Evolutionary conservation across 306 rosid species (phyloP).

Genomic region (Trifolium fragiferum): DNA sequence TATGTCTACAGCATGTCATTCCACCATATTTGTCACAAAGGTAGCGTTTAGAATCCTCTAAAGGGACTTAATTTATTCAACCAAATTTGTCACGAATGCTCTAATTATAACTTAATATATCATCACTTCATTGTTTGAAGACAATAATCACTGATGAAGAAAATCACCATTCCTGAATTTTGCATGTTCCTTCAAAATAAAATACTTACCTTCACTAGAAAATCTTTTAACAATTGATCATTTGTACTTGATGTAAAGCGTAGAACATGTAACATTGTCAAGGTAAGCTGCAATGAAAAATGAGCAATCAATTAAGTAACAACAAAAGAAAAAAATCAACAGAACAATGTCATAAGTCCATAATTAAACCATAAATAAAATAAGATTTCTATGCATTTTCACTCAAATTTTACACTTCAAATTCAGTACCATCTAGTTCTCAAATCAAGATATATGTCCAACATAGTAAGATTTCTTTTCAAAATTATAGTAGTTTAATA

Average conservation of each 20-base stretch:
- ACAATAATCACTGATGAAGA: background rate
- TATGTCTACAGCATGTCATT: background rate
- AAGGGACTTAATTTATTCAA: background rate
- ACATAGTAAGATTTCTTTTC: conserved; percentile 10
- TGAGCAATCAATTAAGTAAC: conserved; percentile 26
- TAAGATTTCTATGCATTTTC: background rate
- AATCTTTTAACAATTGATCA: conserved; percentile 69
- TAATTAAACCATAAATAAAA: conserved; percentile 20
- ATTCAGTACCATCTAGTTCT: conserved; percentile 23
- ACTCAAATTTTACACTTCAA: conserved; percentile 17
- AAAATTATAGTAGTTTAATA: conserved; percentile 22
- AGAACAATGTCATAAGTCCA: conserved; percentile 26
- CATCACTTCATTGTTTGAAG: background rate
- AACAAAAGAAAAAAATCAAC: conserved; percentile 18
- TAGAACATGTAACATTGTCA: conserved; percentile 85
- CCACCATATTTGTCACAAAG: conserved; percentile 10
- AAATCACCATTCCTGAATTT: background rate
- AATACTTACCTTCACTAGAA: conserved; percentile 75
- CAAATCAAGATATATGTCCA: conserved; percentile 12
- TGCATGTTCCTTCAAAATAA: background rate
- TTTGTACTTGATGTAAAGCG: conserved; percentile 64
- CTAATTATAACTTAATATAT: background rate
- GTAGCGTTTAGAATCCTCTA: background rate
- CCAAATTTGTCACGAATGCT: background rate
- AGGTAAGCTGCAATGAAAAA: conserved; percentile 68